Conservation (phyloP, 345 rosid species). For the Populus tremula region DNA sequence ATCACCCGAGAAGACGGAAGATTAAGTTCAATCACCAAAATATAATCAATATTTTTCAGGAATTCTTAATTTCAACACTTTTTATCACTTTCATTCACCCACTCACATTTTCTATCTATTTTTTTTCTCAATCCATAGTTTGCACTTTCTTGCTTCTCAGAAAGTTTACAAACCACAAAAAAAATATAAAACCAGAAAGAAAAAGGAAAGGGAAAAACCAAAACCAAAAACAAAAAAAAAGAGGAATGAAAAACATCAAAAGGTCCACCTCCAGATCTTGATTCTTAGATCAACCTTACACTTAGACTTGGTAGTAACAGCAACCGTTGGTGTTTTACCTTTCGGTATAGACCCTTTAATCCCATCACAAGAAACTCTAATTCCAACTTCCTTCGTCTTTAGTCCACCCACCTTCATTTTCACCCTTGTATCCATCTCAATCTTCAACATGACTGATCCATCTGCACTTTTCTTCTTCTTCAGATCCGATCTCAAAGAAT, state of each 20-base stretch:
- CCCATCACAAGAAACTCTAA: conserved; percentile 67
- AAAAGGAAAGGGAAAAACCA: not conserved
- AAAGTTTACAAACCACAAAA: conserved; percentile 22
- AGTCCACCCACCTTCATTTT: conserved; percentile 50
- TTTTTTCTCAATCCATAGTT: conserved; percentile 14
- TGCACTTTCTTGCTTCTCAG: conserved; percentile 20
- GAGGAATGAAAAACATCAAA: conserved; percentile 22
- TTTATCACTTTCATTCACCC: not conserved
- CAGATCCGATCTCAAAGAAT: conserved; percentile 69
- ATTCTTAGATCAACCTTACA: conserved; percentile 83
- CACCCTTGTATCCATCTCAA: conserved; percentile 67
- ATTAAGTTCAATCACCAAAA: too few species aligned
- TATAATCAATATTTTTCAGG: too few species aligned
- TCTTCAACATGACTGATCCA: conserved; percentile 36
- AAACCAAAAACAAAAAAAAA: not conserved
- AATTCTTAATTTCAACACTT: not conserved
- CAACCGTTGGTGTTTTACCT: conserved; percentile 67
- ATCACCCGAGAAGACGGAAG: too few species aligned
- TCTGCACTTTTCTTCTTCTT: conserved; percentile 38
- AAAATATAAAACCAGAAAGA: not conserved
- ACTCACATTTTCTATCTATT: conserved; percentile 1
- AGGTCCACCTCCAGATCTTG: conserved; percentile 91
- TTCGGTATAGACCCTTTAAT: conserved; percentile 62
- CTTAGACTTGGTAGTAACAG: conserved; percentile 41
- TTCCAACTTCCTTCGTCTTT: conserved; percentile 73